phyloP scores from a whole-genome alignment of 768 basidiomycete genomes.

The Auricularia heimuer region DNA sequence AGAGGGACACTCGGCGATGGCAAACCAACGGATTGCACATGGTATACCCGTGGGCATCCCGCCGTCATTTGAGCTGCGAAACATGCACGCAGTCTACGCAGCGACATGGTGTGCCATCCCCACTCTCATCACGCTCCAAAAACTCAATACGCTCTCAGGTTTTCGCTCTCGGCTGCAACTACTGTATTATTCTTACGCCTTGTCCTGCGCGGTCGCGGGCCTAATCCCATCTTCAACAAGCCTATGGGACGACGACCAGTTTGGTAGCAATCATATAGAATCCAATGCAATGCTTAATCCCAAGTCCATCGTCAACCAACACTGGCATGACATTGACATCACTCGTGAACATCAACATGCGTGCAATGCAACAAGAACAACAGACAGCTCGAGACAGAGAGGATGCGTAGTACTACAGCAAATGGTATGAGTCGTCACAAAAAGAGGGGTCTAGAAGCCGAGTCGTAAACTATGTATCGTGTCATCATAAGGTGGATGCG shows the following conservation, averaged over 20 bases:
- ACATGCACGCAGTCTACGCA: conserved; percentile 91
- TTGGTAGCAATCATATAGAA: not conserved
- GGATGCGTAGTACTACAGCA: too few relatives aligned
- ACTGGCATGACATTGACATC: too few relatives aligned
- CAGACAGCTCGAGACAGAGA: too few relatives aligned
- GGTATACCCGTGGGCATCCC: conserved; percentile 82
- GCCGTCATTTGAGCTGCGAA: conserved; percentile 78
- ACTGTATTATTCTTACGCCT: conserved; percentile 71
- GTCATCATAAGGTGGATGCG: too few relatives aligned
- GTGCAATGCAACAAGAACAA: too few relatives aligned
- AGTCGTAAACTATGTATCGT: too few relatives aligned
- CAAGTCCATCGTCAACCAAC: too few relatives aligned
- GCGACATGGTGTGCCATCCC: conserved; percentile 67
- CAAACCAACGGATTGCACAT: conserved; percentile 41
- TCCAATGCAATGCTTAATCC: too few relatives aligned
- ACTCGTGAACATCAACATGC: too few relatives aligned
- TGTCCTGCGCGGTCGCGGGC: conserved; percentile 18
- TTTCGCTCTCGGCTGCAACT: conserved; percentile 78
- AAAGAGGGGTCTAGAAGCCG: too few relatives aligned
- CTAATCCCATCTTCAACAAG: not conserved
- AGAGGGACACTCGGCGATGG: conserved; percentile 85
- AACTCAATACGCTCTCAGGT: conserved; percentile 41
- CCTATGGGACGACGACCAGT: not conserved
- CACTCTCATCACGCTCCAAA: not conserved
- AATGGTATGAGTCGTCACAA: too few relatives aligned